These are phyloP conservation scores for Alternaria gansuensis DNA, from an alignment of 2,329 filamentous ascomycete genomes.

Conservation along the genomic window DNA sequence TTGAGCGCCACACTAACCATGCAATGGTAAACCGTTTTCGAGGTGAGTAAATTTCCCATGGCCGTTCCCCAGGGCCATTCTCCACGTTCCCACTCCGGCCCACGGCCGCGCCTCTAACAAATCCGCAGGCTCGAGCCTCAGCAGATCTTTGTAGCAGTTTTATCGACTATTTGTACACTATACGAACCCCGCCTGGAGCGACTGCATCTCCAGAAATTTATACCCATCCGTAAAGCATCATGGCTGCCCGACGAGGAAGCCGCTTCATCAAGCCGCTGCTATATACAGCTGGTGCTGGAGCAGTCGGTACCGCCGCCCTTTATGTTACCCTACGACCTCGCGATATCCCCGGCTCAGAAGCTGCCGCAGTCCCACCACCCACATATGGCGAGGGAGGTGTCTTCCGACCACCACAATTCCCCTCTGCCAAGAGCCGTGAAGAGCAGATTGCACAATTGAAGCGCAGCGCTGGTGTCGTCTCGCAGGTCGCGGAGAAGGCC, in stretches of 20 bases:
- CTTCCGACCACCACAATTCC: slow-evolving; percentile 72
- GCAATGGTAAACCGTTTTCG: slow-evolving; percentile 23
- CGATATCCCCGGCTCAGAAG: slow-evolving; percentile 75
- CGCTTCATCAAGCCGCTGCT: slow-evolving; percentile 66
- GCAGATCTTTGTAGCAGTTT: slow-evolving; percentile 23
- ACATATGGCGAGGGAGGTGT: slow-evolving; percentile 73
- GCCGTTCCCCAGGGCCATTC: not conserved
- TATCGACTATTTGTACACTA: slow-evolving; percentile 17
- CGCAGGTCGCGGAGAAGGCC: slow-evolving; percentile 43
- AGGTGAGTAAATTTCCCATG: slow-evolving; percentile 15
- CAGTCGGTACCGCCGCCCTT: slow-evolving; percentile 64
- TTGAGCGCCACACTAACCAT: slow-evolving; percentile 28
- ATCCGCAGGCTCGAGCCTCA: slow-evolving; percentile 32
- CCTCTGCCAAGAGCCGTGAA: slow-evolving; percentile 67
- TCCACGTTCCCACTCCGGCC: slow-evolving; percentile 22
- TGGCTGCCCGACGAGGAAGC: slow-evolving; percentile 50
- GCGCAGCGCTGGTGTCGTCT: slow-evolving; percentile 58
- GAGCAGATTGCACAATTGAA: slow-evolving; percentile 72
- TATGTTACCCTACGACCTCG: slow-evolving; percentile 74
- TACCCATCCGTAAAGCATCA: slow-evolving; percentile 26
- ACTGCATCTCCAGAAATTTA: slow-evolving; percentile 6
- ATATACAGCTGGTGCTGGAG: slow-evolving; percentile 66
- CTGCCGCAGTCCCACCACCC: slow-evolving; percentile 73
- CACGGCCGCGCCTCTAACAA: slow-evolving; percentile 25
- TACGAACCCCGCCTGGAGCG: slow-evolving; percentile 15